Base-by-base conservation (phyloP, 139 green algal species). In the Coelastrella sp. region DNA sequence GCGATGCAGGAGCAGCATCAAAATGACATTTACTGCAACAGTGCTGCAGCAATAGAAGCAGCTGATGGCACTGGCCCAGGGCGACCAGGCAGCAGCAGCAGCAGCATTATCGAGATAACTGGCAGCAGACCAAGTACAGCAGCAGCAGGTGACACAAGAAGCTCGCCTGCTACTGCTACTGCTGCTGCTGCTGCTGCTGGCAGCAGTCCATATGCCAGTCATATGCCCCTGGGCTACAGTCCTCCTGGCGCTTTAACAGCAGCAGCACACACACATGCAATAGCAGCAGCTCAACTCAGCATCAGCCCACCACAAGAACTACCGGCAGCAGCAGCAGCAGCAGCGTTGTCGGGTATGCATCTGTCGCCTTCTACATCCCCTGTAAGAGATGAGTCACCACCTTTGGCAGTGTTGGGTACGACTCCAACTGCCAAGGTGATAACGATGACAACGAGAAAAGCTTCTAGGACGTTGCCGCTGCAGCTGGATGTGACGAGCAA, bases 211-310 rank as follows among this genome's bases (percentile, higher is more conserved):
- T 4, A 64, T 9, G 37, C 30, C 43, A 79, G 72, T 27, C 53
- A 62, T 27, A 62, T 79, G 72, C 72, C 72, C 2, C 27, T 79
- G 38, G 72, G 45, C 17, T 79, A 64, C 25, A 79, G 72, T 34
- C 72, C 72, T 11, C 72, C 72, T 48, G 72, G 72, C 1, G 27
- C 50, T 17, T 60, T 45, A 2, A 67, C 73, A 32, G 73, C 73
- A 51, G 73, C 73, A 68, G 73, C 45, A 37, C n/a, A 79, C 45
- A 79, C 48, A 25, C 64, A 73, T n/a, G 35, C 67, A 76, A 37
- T 17, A 73, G 50, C 74, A 8, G 3, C 64, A 60, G 30, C 19
- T 37, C n/a, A n/a, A n/a, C 11, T 83, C 19, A 34, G 27, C 32
- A 21, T 21, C n/a, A 23, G 43, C 37, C 21, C 45, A 67, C 13